Conservation (phyloP, 1,139 yeast species). For the Yamadazyma membranifaciens region DNA sequence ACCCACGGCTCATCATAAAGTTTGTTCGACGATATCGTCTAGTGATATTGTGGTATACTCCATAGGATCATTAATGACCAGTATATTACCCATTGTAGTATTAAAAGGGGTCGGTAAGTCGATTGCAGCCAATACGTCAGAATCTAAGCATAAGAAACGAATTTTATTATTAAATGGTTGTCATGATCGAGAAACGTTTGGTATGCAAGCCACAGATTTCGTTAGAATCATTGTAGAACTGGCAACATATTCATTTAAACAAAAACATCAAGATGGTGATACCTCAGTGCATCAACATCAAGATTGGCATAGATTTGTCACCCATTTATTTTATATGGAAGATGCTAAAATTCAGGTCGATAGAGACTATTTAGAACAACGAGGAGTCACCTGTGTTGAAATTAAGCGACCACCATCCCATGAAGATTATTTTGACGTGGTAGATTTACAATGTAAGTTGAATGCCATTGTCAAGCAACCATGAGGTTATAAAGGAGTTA, state of each 20-base stretch:
- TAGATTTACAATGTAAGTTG: conserved; percentile 34
- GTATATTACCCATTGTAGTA: conserved; percentile 74
- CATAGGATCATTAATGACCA: conserved; percentile 86
- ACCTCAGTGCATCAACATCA: conserved; percentile 9
- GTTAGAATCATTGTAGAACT: conserved; percentile 52
- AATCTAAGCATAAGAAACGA: conserved; percentile 34
- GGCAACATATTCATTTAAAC: conserved; percentile 39
- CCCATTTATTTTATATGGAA: conserved; percentile 56
- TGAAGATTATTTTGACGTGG: conserved; percentile 35
- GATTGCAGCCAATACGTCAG: conserved; percentile 31
- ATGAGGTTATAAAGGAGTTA: background rate
- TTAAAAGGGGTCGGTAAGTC: conserved; percentile 72
- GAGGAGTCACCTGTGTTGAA: conserved; percentile 48
- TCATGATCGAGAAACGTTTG: conserved; percentile 73
- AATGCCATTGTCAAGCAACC: background rate
- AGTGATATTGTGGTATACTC: conserved; percentile 68
- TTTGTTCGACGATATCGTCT: conserved; percentile 47
- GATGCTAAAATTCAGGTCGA: conserved; percentile 51
- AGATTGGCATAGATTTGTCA: conserved; percentile 45
- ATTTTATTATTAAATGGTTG: conserved; percentile 68
- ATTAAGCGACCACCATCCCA: conserved; percentile 28
- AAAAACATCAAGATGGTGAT: conserved; percentile 7
- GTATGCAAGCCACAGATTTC: conserved; percentile 60
- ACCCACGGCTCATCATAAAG: conserved; percentile 72
- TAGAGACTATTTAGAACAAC: conserved; percentile 26